These are phyloP conservation scores for Pseudogymnoascus sp. DNA, from an alignment of 2,329 filamentous ascomycete genomes.

Conservation along the genomic window DNA sequence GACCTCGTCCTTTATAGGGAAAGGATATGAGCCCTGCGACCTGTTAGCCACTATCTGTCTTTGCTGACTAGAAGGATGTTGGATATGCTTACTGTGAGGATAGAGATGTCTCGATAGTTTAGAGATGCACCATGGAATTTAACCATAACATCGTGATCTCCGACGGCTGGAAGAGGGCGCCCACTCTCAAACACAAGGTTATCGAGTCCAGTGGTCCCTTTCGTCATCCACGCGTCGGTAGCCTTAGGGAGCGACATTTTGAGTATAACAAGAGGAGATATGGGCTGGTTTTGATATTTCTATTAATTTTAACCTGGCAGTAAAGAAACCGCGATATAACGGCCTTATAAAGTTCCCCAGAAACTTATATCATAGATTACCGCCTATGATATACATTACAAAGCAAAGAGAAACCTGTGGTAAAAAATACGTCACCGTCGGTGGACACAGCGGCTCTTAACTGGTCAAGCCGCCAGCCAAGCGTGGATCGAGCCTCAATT, in stretches of 20 bases:
- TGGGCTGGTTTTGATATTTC: not conserved
- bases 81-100: conserved; percentile 23
- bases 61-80: not conserved
- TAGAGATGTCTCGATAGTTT: conserved; percentile 32
- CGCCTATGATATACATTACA: not conserved
- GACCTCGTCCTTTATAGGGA: conserved; percentile 17
- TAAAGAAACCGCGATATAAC: not conserved
- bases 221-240: conserved; percentile 38
- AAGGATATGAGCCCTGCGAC: conserved; percentile 21
- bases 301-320: not conserved
- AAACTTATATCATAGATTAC: not conserved
- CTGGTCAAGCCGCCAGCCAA: not conserved
- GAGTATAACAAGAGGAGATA: not conserved
- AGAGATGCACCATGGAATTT: conserved; percentile 35
- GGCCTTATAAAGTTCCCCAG: not conserved
- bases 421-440: not conserved
- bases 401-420: not conserved
- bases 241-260: conserved; percentile 20
- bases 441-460: not conserved
- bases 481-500: not conserved
- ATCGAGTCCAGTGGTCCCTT: conserved; percentile 40
- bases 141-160: conserved; percentile 47
- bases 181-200: conserved; percentile 34
- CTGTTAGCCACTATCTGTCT: not conserved
- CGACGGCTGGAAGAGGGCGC: conserved; percentile 32